Evolutionary conservation across 345 rosid genomes (phyloP), one percentile per base, ranked within the genome.

Genomic region (Pseudoturritis turrita): DNA sequence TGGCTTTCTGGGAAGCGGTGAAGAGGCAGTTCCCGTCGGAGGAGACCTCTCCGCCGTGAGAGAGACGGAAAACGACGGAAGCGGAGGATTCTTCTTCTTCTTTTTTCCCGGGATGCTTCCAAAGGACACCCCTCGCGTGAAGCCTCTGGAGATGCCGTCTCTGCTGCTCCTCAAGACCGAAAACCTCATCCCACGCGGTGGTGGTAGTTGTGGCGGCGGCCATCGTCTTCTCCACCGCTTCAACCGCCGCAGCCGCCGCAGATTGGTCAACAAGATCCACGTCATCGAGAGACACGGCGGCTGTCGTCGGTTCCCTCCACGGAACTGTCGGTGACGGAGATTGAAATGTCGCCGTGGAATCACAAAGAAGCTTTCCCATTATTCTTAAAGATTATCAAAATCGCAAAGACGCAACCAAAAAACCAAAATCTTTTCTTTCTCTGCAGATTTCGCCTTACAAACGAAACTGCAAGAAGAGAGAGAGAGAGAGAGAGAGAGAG

Each of bases 1-100:
- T 85, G 2, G 97, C 97, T 62, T 75, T 84, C 62, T 82, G 89
- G 2, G 96, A 89, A 11, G 98, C 97, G 6, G 98, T 92, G 88
- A 96, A 96, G 3, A 96, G 78, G 79, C 99, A 96, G 88, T 96
- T 96, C 25, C 99, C 98, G 68, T 96, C 98, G 13, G 99, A 56
- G 19, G 92, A 90, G 3, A 96, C 99, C 45, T 92, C 97, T 21
- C 99, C 99, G 9, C 98, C 99, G 68, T 96, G 94, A 0, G 96
- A 83, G 18, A 92, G 82, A 52, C 83, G 81, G 81, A 96, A 92
- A 31, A 96, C 96, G 19, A 90, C 83, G 25, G 97, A 83, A 2
- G 81, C 26, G 4, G 85, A 83, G n/a, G 69, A 55, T 10, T 77
- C 86, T 3, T 76, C 85, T 37, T 70, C 80, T 51, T 76, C 85